Evolutionary conservation across 352 stramenopile species (phyloP), one percentile per base, ranked within the genome.

Genomic region (Peronospora farinosa): DNA sequence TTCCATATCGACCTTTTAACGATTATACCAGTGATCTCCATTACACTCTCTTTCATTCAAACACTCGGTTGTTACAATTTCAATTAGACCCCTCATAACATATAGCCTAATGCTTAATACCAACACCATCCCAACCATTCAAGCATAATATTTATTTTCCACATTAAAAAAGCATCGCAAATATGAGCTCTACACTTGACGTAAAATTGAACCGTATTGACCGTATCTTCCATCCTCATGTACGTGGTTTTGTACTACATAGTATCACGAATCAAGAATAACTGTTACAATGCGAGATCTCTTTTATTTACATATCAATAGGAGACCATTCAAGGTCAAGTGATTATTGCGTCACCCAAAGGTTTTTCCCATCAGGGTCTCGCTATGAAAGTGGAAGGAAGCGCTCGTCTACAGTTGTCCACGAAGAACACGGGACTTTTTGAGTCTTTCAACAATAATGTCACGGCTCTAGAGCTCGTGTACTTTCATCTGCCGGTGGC

Each of bases 161-260:
- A 27, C 23, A 27, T 27, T 4, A 5, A 27, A 11, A 33, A 33
- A 33, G 11, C 28, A 33, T 33, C 15, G n/a, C 30, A 10, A 47
- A 30, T n/a, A 89, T 90, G 79, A 81, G 74, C 65, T 93, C 82
- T 12, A 86, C 82, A 57, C 61, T 93, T 8, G 79, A 90, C 61
- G 72, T 93, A 49, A 89, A 87, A 53, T 71, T 93, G 46, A 86
- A 88, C 53, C 82, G 82, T 51, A 73, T 93, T 40, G 77, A 91
- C 57, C 82, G 79, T 67, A 86, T 91, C 65, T 93, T 87, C 67
- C 79, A 72, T 30, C 82, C 82, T 13, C 69, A 92, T 84, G 82
- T 89, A 50, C 39, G 60, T 52, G n/a, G n/a, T n/a, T n/a, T 10
- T 33, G 12, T 9, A 5, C 23, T 4, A 27, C 23, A 5, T 27